Base-by-base conservation (phyloP, 2,329 filamentous ascomycete species). In the Phialocephala subalpina region DNA sequence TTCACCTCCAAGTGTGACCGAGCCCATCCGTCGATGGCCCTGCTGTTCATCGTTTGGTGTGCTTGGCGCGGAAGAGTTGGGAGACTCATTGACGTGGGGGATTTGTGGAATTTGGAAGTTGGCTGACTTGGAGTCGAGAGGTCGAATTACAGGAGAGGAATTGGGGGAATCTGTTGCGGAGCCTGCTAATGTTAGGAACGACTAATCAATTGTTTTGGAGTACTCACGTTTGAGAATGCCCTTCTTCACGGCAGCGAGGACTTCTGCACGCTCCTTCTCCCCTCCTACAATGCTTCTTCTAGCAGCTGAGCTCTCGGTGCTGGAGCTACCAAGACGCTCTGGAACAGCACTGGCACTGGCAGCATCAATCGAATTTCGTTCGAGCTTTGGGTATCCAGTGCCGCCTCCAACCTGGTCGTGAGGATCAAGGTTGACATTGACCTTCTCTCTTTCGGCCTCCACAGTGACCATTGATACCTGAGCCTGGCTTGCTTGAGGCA, bases 381-480 rank as follows among this genome's bases (percentile, higher is more conserved):
- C 94, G 27, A 97, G 82, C 73, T 91, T 93, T 29, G 94, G 94
- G 74, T 94, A 97, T 3, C 91, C 91, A 22, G 92, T 94, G 49
- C 89, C 92, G 27, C 91, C 91, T 53, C 87, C 89, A 58, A 82
- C 82, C 63, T 92, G 87, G 3, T 91, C 86, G 69, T 88, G 85
- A 1, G 90, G 87, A 68, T 92, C 86, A 0, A 85, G 83, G 65
- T 91, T 93, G 55, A 94, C 90, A 72, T 96, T 94, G 65, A 96
- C 90, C 69, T 76, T 77, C 72, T 97, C 92, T 60, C 93, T 87
- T 80, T 98, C 95, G 1, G 95, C 96, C 80, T 99, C 96, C 4
- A 96, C 94, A 9, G 93, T 98, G 60, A 99, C 91, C 88, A 97
- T 97, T 0, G 96, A 97, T 0, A 99, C 92, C 68, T 94, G 87